Conservation (phyloP, 2,329 filamentous ascomycete genomes). For the Fusarium avenaceum region DNA sequence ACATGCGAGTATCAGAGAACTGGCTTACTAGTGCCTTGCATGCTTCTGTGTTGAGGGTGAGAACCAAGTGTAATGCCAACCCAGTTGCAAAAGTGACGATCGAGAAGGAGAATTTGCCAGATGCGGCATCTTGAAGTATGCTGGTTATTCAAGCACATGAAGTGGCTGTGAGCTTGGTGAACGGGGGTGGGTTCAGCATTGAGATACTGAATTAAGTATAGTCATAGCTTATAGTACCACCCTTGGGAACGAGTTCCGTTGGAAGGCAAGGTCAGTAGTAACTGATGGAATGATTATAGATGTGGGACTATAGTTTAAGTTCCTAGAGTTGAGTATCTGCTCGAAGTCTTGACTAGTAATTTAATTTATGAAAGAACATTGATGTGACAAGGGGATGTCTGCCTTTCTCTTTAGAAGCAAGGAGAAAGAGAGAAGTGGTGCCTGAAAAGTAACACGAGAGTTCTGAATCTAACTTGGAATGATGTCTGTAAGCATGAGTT, state of each 20-base stretch:
- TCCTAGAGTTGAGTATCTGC: slow-evolving; percentile 1
- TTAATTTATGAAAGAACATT: background rate
- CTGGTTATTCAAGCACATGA: background rate
- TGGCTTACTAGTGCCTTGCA: background rate
- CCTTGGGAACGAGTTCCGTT: background rate
- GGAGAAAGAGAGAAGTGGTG: too few relatives aligned
- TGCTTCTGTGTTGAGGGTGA: background rate
- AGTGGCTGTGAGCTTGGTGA: slow-evolving; percentile 1
- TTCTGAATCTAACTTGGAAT: too few relatives aligned
- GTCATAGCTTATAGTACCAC: background rate
- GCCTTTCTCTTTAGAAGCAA: too few relatives aligned
- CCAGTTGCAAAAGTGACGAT: slow-evolving; percentile 1
- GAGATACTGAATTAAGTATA: background rate
- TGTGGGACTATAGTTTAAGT: slow-evolving; percentile 18
- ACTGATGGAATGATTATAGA: slow-evolving; percentile 21
- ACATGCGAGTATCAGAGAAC: slow-evolving; percentile 3
- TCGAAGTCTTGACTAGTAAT: slow-evolving; percentile 4
- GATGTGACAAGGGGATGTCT: background rate
- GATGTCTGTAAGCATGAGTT: too few relatives aligned
- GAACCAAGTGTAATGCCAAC: background rate
- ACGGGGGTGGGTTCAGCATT: background rate
- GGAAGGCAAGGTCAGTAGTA: background rate
- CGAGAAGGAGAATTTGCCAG: slow-evolving; percentile 1
- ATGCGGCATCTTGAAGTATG: background rate
- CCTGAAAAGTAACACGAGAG: background rate